These are phyloP conservation scores for Pseudogymnoascus sp. DNA, from an alignment of 2,329 filamentous ascomycete genomes.

Conservation along the genomic window DNA sequence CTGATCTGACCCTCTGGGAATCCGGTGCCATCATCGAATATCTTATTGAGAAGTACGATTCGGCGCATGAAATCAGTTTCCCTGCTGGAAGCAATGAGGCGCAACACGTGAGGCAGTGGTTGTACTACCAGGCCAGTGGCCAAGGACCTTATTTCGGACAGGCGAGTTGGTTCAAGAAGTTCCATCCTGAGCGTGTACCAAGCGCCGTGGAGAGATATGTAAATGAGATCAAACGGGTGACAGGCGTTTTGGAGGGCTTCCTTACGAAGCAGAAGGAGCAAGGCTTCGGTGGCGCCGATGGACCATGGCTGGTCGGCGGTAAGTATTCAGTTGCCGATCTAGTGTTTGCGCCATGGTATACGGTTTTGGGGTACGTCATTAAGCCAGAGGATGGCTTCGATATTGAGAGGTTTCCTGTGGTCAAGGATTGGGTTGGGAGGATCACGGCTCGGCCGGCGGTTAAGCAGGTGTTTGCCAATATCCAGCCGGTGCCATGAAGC, in stretches of 20 bases:
- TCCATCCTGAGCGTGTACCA: constrained; percentile 34
- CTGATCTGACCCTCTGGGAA: constrained; percentile 37
- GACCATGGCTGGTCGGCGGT: constrained; percentile 34
- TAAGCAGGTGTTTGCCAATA: not conserved
- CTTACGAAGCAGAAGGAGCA: constrained; percentile 19
- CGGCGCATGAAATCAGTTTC: constrained; percentile 29
- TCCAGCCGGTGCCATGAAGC: not conserved
- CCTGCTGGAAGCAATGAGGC: constrained; percentile 25
- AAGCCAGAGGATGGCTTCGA: not conserved
- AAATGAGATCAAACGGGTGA: constrained; percentile 38
- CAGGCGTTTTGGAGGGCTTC: constrained; percentile 35
- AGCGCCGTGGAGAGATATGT: constrained; percentile 38
- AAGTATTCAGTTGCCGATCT: constrained; percentile 35
- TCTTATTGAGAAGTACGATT: constrained; percentile 34
- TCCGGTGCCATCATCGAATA: constrained; percentile 39
- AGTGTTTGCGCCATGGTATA: constrained; percentile 25
- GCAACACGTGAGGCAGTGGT: constrained; percentile 31
- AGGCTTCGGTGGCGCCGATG: constrained; percentile 13
- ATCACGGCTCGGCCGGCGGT: not conserved
- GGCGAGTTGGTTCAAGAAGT: constrained; percentile 29
- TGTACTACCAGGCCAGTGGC: constrained; percentile 36
- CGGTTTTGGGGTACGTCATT: not conserved
- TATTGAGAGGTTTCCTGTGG: not conserved
- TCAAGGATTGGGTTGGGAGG: not conserved
- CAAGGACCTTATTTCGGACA: constrained; percentile 40